These are phyloP conservation scores for Ophiostoma angusticollis DNA, from an alignment of 2,329 filamentous ascomycete genomes.

Conservation along the genomic window DNA sequence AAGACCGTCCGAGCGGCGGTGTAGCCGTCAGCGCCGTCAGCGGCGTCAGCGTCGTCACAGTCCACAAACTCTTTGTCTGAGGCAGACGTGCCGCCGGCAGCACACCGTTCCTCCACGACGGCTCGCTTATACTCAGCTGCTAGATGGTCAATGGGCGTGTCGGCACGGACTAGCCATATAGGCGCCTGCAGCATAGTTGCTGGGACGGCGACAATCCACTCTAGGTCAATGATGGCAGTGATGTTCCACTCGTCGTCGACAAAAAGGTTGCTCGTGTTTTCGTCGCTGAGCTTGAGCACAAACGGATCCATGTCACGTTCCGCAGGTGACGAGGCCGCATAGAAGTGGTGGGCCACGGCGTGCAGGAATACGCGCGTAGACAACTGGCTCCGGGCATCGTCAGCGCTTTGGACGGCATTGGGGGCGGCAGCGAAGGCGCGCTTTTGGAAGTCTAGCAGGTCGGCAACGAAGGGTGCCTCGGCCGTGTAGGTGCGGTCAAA, in stretches of 20 bases:
- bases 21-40: too few species aligned
- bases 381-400: slow-evolving; percentile 19
- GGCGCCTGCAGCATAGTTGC: slow-evolving; percentile 9
- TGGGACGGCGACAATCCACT: slow-evolving; percentile 14
- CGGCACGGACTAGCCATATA: not conserved
- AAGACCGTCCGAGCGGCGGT: not conserved
- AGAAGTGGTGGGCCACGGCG: slow-evolving; percentile 1
- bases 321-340: not conserved
- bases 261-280: slow-evolving; percentile 20
- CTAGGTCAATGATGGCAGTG: slow-evolving; percentile 19
- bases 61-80: too few species aligned
- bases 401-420: slow-evolving; percentile 14
- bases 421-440: slow-evolving; percentile 17
- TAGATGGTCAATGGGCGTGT: not conserved
- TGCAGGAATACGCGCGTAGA: slow-evolving; percentile 11
- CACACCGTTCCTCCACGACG: too few species aligned
- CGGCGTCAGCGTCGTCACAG: too few species aligned
- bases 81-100: too few species aligned
- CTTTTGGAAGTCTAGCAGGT: slow-evolving; percentile 18
- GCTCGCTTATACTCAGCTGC: too few species aligned
- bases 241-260: slow-evolving; percentile 22
- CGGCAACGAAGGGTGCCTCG: slow-evolving; percentile 18
- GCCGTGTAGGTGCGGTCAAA: slow-evolving; percentile 20
- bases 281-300: slow-evolving; percentile 18
- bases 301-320: slow-evolving; percentile 1